Conservation (phyloP, 208 protist genomes). For the Trypanosoma platydactyli region DNA sequence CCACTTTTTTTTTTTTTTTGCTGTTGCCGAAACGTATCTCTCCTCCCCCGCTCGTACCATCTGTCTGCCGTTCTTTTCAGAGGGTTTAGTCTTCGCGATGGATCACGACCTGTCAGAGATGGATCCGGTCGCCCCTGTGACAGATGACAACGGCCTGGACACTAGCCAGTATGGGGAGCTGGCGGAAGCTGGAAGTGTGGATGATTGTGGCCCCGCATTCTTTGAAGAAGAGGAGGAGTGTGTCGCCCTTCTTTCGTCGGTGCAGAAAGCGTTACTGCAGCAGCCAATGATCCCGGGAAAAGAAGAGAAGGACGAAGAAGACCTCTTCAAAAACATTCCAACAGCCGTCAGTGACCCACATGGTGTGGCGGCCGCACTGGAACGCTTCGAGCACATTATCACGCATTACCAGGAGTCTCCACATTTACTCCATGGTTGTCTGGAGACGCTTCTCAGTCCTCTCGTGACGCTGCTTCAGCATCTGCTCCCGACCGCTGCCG, state of each 20-base stretch:
- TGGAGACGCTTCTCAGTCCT: constrained; percentile 83
- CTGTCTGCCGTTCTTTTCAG: no score
- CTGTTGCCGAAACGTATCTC: no score
- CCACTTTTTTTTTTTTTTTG: no score
- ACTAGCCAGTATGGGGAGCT: constrained; percentile 1
- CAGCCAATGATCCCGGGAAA: constrained; percentile 13
- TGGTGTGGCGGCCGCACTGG: constrained; percentile 59
- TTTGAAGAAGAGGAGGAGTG: constrained; percentile 80
- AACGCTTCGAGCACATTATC: constrained; percentile 68
- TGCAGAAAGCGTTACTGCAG: constrained; percentile 36
- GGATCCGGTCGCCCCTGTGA: neutral
- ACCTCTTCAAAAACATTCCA: constrained; percentile 32
- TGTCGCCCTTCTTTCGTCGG: constrained; percentile 38
- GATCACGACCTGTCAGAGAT: neutral
- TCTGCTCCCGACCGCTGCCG: constrained; percentile 41
- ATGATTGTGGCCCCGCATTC: constrained; percentile 61
- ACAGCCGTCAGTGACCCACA: constrained; percentile 57
- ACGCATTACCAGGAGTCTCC: constrained; percentile 95
- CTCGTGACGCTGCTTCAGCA: constrained; percentile 69
- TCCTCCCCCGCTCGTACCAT: no score
- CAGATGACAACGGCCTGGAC: neutral
- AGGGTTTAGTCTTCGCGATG: neutral
- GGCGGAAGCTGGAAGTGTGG: constrained; percentile 32
- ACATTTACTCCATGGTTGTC: constrained; percentile 88
- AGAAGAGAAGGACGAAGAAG: neutral